Base-by-base conservation (phyloP, 2,329 filamentous ascomycete species). In the Grosmannia serpens region DNA sequence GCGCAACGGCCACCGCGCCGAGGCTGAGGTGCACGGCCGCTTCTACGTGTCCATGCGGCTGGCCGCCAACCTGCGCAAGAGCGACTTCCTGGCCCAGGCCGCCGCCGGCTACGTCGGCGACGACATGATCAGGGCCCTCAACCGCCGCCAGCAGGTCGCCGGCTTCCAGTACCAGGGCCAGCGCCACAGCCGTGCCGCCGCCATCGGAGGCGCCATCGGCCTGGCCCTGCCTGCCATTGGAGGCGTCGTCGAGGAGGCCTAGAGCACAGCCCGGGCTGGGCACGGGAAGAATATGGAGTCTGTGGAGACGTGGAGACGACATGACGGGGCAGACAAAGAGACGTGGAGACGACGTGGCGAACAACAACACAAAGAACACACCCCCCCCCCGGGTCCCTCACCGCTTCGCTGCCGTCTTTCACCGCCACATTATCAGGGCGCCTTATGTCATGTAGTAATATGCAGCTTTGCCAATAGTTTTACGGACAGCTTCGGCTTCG, bases 1-100 rank as follows among this genome's bases (percentile, higher is more conserved):
- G 53, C 58, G 58, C 29, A 64, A 67, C 46, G 64, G 65, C 33
- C 61, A 65, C 8, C 69, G 70, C 54, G 58, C 56, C 35, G 79
- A 82, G 64, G 65, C 67, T 17, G 71, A 72, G 26, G 72, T 83
- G 55, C 72, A 74, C 59, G 81, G 81, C 55, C 73, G 81, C n/a
- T 83, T 83, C 69, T 83, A 84, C 69, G 77, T 80, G 20, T 78
- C 77, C n/a, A 69, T 75, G 59, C 72, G 74, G 59, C 71, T 84
- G 41, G 76, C 81, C 68, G 73, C 74, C 20, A 74, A 82, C 58
- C 69, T 82, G 57, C 72, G 60, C 29, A 59, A 63, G 59, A 7
- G n/a, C 6, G 52, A 7, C 8, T 62, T 61, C 3, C 24, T 62
- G 44, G 33, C 58, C 41, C 59, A 54, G 38, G 57, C 56, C 13